Percentiles rank a stretch among this genome's conserved stretches.
Conservation (phyloP, 2,329 filamentous ascomycete genomes). For the Colletotrichum sp. region DNA sequence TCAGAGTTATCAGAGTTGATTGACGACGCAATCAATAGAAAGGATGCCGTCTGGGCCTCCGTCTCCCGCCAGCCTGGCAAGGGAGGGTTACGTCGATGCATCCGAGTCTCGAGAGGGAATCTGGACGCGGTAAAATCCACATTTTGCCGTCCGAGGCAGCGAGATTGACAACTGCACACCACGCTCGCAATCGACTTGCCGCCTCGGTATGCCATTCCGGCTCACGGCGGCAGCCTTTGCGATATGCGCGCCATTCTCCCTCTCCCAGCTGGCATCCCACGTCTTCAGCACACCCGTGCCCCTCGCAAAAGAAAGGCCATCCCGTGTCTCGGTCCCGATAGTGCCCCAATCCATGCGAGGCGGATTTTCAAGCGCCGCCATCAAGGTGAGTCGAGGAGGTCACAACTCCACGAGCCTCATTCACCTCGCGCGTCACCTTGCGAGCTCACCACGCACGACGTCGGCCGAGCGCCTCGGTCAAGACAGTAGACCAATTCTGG, state of each 20-base stretch:
- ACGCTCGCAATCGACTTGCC: not conserved
- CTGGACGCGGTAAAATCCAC: not conserved
- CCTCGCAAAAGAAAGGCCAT: not conserved
- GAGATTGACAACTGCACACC: not conserved
- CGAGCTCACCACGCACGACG: not conserved
- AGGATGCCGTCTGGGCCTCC: not conserved
- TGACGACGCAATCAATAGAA: not conserved
- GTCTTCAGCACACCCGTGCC: not conserved
- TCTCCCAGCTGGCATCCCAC: not conserved
- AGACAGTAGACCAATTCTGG: not conserved
- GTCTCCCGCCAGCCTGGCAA: constrained; percentile 1
- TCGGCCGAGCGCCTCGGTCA: not conserved
- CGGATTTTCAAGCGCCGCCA: not conserved
- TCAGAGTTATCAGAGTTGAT: not conserved
- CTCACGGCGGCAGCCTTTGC: not conserved
- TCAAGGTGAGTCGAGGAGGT: not conserved
- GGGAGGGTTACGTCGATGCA: constrained; percentile 1
- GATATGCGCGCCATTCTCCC: not conserved
- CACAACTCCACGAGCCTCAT: not conserved
- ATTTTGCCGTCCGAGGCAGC: not conserved
- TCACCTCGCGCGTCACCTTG: not conserved
- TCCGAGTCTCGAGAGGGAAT: not conserved
- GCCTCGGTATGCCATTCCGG: not conserved
- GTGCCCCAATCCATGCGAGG: not conserved
- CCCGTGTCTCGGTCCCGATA: not conserved